These are phyloP conservation scores for Colletotrichum sp. DNA, from an alignment of 2,329 filamentous ascomycete genomes.

Conservation along the genomic window DNA sequence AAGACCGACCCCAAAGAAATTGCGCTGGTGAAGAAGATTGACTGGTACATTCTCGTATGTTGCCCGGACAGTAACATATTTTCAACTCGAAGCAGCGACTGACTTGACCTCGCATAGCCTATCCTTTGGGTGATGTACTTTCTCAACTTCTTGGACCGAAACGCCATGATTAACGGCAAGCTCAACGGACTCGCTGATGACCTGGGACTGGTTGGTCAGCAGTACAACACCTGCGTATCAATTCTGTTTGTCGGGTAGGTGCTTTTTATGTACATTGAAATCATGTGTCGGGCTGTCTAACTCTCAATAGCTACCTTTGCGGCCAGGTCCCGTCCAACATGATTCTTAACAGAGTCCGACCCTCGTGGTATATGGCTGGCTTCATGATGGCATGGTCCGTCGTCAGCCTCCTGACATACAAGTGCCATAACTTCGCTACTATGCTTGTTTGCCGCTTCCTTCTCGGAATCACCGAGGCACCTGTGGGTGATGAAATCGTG, in stretches of 20 bases:
- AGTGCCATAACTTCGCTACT: slow-evolving; percentile 9
- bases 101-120: neutral
- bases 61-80: neutral
- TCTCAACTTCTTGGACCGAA: slow-evolving; percentile 30
- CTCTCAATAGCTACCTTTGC: slow-evolving; percentile 5
- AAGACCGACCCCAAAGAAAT: slow-evolving; percentile 43
- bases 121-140: slow-evolving; percentile 26
- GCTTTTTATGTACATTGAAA: neutral
- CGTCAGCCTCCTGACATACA: slow-evolving; percentile 20
- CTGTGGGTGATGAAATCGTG: neutral
- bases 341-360: slow-evolving; percentile 33
- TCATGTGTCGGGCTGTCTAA: neutral
- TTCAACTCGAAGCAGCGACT: no score
- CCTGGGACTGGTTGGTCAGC: slow-evolving; percentile 26
- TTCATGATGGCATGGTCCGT: slow-evolving; percentile 22
- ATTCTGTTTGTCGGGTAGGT: slow-evolving; percentile 20
- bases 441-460: slow-evolving; percentile 21
- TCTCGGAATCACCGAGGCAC: slow-evolving; percentile 21
- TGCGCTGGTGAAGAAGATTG: slow-evolving; percentile 37
- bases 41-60: slow-evolving; percentile 35
- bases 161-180: slow-evolving; percentile 32
- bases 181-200: slow-evolving; percentile 30
- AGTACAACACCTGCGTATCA: slow-evolving; percentile 32
- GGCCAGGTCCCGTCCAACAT: slow-evolving; percentile 35
- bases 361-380: slow-evolving; percentile 22